Percentiles rank a stretch among this genome's conserved stretches.
Conservation (phyloP, 2,329 filamentous ascomycete species). For the Didymella lethalis region DNA sequence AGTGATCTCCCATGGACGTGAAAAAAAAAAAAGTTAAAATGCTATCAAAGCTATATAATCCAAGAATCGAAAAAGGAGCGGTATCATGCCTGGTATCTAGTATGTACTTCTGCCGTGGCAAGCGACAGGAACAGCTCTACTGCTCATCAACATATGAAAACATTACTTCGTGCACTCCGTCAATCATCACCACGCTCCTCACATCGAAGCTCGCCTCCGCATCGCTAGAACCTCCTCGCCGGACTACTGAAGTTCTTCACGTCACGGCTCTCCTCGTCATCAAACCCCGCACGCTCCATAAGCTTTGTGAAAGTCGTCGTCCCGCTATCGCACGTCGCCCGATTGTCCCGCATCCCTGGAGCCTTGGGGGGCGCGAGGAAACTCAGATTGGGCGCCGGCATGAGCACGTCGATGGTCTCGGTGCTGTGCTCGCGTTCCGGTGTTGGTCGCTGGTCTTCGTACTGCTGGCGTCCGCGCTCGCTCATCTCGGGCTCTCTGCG, state of each 20-base stretch:
- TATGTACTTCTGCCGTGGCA: constrained; percentile 18
- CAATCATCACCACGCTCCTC: not conserved
- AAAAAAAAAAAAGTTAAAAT: not conserved
- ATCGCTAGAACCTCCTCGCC: constrained; percentile 9
- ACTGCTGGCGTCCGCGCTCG: constrained; percentile 1
- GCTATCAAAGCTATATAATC: constrained; percentile 20
- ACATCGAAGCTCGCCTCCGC: not conserved
- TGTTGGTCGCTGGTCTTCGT: constrained; percentile 7
- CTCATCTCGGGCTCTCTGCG: constrained; percentile 14
- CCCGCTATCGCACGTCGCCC: constrained; percentile 41
- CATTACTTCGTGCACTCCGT: not conserved
- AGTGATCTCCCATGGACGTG: too few species aligned
- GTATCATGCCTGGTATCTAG: constrained; percentile 20
- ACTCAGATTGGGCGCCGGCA: constrained; percentile 45
- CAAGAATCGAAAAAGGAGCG: constrained; percentile 15
- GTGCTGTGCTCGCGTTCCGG: constrained; percentile 45
- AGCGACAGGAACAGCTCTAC: constrained; percentile 16
- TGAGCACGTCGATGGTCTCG: constrained; percentile 57
- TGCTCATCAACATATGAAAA: constrained; percentile 2
- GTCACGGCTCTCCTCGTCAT: constrained; percentile 39
- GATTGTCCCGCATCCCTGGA: constrained; percentile 43
- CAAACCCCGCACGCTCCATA: constrained; percentile 54
- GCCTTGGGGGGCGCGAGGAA: constrained; percentile 45
- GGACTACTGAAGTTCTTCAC: constrained; percentile 40
- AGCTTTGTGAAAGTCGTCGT: constrained; percentile 53